Evolutionary conservation across 768 basidiomycete genomes (phyloP).

Genomic region (Kwoniella sp.): DNA sequence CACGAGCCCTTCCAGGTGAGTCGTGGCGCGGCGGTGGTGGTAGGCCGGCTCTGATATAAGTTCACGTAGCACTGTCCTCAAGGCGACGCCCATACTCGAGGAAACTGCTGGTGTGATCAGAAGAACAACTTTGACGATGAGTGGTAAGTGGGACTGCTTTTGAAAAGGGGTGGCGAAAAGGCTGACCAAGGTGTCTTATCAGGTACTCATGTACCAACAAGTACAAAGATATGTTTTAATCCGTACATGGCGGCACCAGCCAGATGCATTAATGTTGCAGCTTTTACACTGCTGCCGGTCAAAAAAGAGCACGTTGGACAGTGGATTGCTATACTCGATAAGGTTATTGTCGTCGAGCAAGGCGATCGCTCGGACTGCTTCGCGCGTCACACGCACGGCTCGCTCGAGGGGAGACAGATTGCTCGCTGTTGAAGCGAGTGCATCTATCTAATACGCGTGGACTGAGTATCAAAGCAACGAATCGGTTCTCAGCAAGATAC

Average conservation of each 20-base stretch:
- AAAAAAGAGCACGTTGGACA: too few species aligned
- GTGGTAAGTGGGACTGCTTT: constrained; percentile 38
- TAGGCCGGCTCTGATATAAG: not conserved
- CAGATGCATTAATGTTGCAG: too few species aligned
- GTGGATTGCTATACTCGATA: too few species aligned
- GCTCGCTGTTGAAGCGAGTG: too few species aligned
- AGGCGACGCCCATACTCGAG: constrained; percentile 58
- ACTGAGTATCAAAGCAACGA: not conserved
- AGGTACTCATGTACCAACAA: constrained; percentile 82
- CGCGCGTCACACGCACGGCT: too few species aligned
- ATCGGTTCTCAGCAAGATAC: too few species aligned
- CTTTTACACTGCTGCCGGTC: too few species aligned
- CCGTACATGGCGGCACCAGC: too few species aligned
- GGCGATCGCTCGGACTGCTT: too few species aligned
- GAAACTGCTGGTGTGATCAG: constrained; percentile 81
- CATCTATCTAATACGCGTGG: too few species aligned
- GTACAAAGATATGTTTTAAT: constrained; percentile 57
- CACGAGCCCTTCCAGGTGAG: constrained; percentile 95
- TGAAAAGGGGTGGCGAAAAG: constrained; percentile 25
- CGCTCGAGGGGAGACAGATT: too few species aligned
- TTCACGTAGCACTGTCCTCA: constrained; percentile 47
- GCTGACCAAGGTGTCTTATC: not conserved
- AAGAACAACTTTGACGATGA: constrained; percentile 64
- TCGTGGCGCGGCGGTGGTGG: constrained; percentile 53
- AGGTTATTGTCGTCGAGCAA: too few species aligned